Percentiles rank a stretch among this genome's conserved stretches.
These are phyloP conservation scores for Salix caprea DNA, from an alignment of 345 rosid species.

Conservation along the genomic window DNA sequence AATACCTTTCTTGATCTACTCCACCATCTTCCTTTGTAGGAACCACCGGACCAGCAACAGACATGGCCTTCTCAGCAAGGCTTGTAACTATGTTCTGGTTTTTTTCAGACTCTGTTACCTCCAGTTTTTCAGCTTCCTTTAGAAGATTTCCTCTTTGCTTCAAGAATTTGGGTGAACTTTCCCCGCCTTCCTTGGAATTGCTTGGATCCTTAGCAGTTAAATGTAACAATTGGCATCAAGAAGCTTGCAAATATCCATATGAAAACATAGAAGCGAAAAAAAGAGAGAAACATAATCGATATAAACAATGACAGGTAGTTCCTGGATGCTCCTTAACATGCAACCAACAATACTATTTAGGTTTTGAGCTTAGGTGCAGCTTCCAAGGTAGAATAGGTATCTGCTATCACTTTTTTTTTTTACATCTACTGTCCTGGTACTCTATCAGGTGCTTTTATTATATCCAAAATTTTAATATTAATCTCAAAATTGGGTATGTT, in stretches of 20 bases:
- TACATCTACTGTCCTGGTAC: background rate
- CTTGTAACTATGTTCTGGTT: constrained; percentile 51
- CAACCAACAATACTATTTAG: background rate
- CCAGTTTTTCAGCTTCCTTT: constrained; percentile 38
- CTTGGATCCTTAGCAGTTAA: constrained; percentile 29
- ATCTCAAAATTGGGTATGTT: background rate
- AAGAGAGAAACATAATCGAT: background rate
- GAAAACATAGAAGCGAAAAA: background rate
- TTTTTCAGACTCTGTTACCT: constrained; percentile 36
- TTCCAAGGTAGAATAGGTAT: background rate
- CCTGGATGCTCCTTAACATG: background rate
- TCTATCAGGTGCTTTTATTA: background rate
- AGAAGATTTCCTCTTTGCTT: constrained; percentile 31
- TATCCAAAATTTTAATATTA: background rate
- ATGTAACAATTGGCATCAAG: constrained; percentile 2
- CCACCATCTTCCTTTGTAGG: constrained; percentile 90
- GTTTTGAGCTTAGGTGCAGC: background rate
- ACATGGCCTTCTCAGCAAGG: constrained; percentile 95
- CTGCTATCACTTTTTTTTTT: background rate
- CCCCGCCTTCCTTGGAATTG: constrained; percentile 24
- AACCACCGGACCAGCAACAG: constrained; percentile 90
- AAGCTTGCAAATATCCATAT: background rate
- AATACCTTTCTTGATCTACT: constrained; percentile 90
- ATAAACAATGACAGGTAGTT: background rate
- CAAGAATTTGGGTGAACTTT: constrained; percentile 28